These are phyloP conservation scores for Paramecium octaurelia DNA, from an alignment of 73 alveolate species.

Conservation along the genomic window DNA sequence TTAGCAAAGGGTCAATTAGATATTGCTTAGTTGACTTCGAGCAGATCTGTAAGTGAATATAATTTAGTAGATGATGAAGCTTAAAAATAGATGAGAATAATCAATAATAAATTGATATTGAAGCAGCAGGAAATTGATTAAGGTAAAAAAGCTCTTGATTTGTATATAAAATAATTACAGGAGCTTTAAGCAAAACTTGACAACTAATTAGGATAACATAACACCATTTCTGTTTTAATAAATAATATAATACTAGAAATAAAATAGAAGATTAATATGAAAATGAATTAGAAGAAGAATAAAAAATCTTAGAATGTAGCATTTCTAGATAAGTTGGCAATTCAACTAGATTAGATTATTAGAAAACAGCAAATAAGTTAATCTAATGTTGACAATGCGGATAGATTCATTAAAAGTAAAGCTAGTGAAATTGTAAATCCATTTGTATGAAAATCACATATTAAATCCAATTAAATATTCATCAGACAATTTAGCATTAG, in stretches of 20 bases:
- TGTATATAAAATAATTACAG: background rate
- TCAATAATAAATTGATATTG: background rate
- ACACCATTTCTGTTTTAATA: background rate
- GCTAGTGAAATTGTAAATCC: slow-evolving; percentile 26
- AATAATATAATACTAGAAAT: background rate
- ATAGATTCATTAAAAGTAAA: background rate
- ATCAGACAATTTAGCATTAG: slow-evolving; percentile 18
- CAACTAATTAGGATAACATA: background rate
- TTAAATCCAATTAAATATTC: slow-evolving; percentile 43
- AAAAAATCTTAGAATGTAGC: slow-evolving; percentile 17
- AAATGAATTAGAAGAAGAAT: background rate
- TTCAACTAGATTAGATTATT: background rate
- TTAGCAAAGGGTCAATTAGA: background rate
- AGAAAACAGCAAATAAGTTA: background rate
- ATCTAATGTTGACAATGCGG: background rate
- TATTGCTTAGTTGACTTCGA: background rate
- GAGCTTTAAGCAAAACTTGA: background rate
- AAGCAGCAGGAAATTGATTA: background rate
- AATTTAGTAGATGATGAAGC: background rate
- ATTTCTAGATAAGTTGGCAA: slow-evolving; percentile 22
- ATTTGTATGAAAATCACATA: slow-evolving; percentile 43
- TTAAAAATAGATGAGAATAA: background rate
- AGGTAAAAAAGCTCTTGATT: background rate
- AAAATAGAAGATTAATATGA: background rate
- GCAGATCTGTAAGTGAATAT: background rate